Base-by-base conservation (phyloP, 257 asterid species). In the Salvia splendens region DNA sequence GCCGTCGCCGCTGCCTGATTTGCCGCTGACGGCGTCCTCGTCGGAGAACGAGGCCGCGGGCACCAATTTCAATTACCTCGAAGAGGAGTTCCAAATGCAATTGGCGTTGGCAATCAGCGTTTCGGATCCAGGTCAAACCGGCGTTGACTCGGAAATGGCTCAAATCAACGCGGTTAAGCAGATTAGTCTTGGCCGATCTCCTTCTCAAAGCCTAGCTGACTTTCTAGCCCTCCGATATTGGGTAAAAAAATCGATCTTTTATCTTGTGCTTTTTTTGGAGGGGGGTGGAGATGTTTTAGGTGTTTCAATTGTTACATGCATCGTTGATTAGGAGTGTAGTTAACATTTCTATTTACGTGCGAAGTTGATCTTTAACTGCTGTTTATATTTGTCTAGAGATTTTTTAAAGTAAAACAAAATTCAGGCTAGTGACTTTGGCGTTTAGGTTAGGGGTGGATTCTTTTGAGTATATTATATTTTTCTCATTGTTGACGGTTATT, bases 41-140 rank as follows among this genome's bases (percentile, higher is more conserved):
- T 38, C 67, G 17, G 87, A 69, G 52, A 69, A 59, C 69, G 80
- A 77, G 60, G 47, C 55, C 63, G 67, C 80, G 49, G 49, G 16
- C 3, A 72, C 32, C 53, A 74, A 78, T 61, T 86, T 81, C 65
- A 82, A 81, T 79, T 86, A 69, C 81, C 77, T 88, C 24, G 95
- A 89, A 80, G 98, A 91, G 89, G 98, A 91, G 77, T 91, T 88
- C 75, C 96, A 91, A 83, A 84, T 89, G 74, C 96, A 91, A 67
- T 74, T 91, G 81, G 96, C 98, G 56, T 61, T 89, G 80, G 98
- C 96, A 68, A 88, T 91, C 78, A 91, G 98, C 77, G 96, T 81
- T 4, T 91, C 97, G 73, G 95, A 88, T 87, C 84, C 76, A 41
- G 82, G 77, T 65, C 87, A 71, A 54, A 74, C 61, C 33, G 5